A percentile compares a stretch with the other conserved stretches of the same genome.
These are phyloP conservation scores for Paraphoma sp. DNA, from an alignment of 2,329 filamentous ascomycete genomes.

Conservation along the genomic window DNA sequence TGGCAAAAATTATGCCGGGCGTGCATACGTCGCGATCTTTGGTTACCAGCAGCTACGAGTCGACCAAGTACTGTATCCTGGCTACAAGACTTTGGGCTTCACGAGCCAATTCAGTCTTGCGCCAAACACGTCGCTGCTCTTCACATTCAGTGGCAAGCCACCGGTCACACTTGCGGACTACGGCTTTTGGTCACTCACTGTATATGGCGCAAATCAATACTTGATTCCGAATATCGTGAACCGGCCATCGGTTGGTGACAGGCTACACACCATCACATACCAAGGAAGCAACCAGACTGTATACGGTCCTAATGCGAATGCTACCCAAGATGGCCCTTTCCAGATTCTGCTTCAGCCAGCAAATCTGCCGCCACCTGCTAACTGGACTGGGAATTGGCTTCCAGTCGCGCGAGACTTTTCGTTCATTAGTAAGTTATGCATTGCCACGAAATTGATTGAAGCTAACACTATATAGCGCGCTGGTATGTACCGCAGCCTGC, in stretches of 20 bases:
- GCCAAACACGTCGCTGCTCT: constrained; percentile 1
- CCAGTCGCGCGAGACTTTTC: neutral
- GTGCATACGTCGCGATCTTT: constrained; percentile 1
- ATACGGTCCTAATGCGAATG: constrained; percentile 1
- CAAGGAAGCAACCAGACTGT: neutral
- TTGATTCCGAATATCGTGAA: neutral
- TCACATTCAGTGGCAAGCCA: constrained; percentile 4
- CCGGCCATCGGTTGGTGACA: neutral
- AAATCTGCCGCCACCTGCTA: neutral
- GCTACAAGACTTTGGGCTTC: neutral
- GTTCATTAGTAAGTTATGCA: neutral
- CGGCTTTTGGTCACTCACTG: neutral
- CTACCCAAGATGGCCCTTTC: constrained; percentile 1
- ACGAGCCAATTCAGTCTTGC: constrained; percentile 4
- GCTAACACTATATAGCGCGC: neutral
- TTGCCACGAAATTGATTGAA: neutral
- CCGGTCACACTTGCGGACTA: neutral
- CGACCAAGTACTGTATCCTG: constrained; percentile 1
- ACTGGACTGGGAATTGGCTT: constrained; percentile 3
- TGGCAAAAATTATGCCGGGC: constrained; percentile 3
- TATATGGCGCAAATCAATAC: constrained; percentile 1
- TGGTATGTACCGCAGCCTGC: constrained; percentile 7
- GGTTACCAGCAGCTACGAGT: constrained; percentile 3
- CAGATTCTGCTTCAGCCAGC: constrained; percentile 5
- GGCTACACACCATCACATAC: neutral